Evolutionary conservation across 202 grass and related monocot genomes (phyloP), one percentile per base, ranked within the genome.

Genomic region (Dendrocalamus latiflorus): DNA sequence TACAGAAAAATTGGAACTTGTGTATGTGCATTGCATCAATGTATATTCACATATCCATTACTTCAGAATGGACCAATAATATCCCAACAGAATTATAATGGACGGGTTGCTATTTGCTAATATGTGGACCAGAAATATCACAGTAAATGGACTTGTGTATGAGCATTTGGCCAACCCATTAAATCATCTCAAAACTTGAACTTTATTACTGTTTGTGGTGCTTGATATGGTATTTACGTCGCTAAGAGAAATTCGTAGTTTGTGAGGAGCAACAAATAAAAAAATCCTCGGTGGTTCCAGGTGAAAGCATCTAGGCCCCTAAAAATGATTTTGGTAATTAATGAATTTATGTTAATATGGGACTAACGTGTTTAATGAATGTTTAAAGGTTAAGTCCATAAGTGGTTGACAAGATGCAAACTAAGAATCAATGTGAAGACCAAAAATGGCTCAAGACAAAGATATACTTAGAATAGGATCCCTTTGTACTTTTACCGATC

Each of bases 231-330:
- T 59, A 13, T 59, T 25, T 12, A 28, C 10, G 4, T 61, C 18
- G 0, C 42, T 38, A 76, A 26, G 25, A 60, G 38, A 15, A 60
- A 58, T 42, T 59, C 42, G 12, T 25, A 58, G 13, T 42, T 59
- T 75, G 36, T 54, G 70, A 62, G 60, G 72, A 75, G 51, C 50
- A 76, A 61, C 13, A 76, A 43, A 76, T 45, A 47, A 45, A 47
- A 21, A 41, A 14, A 59, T 43, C 16, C 22, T 45, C 0, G 2
- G 4, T 61, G 55, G 38, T 61, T 44, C 15, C 0, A 61, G 15
- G 39, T 60, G n/a, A n/a, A n/a, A n/a, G n/a, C n/a, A n/a, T n/a
- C n/a, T n/a, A n/a, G n/a, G n/a, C n/a, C n/a, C n/a, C n/a, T n/a
- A n/a, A n/a, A n/a, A n/a, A n/a, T n/a, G n/a, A n/a, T n/a, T n/a